phyloP scores from a whole-genome alignment of 176 grass and related monocot genomes.

The Pharus latifolius region DNA sequence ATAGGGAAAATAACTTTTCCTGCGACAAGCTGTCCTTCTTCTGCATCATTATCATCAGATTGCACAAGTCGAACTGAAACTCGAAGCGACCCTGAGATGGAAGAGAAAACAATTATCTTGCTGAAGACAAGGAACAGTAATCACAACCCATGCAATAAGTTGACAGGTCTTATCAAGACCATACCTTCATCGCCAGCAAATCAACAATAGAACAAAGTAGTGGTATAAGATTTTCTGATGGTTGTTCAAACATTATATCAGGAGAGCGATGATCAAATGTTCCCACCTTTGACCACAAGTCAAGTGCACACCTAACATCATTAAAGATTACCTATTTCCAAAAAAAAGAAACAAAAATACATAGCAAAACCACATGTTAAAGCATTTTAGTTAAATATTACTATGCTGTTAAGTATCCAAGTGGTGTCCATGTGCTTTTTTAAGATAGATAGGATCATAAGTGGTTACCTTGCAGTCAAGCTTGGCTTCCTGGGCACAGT shows the following conservation, averaged over 20 bases:
- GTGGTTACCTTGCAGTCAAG: conserved; percentile 41
- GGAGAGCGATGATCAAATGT: conserved; percentile 21
- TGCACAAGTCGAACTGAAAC: conserved; percentile 68
- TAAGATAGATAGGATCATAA: not conserved
- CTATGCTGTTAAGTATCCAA: not conserved
- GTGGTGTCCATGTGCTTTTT: not conserved
- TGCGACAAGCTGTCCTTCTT: conserved; percentile 43
- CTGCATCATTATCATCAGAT: conserved; percentile 51
- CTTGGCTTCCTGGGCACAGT: conserved; percentile 73
- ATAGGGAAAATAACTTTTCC: conserved; percentile 46
- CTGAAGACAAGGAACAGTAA: conserved; percentile 1
- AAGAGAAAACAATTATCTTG: conserved; percentile 17
- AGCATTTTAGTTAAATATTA: not conserved
- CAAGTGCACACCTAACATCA: conserved; percentile 26
- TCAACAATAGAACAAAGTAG: conserved; percentile 79
- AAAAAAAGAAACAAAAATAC: conserved; percentile 13
- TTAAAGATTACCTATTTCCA: conserved; percentile 52
- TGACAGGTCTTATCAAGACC: not conserved
- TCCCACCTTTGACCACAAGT: conserved; percentile 39
- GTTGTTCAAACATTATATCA: conserved; percentile 16
- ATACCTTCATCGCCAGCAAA: conserved; percentile 74
- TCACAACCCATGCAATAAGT: not conserved
- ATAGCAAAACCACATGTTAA: conserved; percentile 3
- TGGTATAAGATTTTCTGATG: conserved; percentile 32
- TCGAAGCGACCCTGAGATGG: conserved; percentile 62